Percentiles rank a stretch among this genome's conserved stretches.
phyloP scores from a whole-genome alignment of 129 eudicot species.

The Calendula officinalis region DNA sequence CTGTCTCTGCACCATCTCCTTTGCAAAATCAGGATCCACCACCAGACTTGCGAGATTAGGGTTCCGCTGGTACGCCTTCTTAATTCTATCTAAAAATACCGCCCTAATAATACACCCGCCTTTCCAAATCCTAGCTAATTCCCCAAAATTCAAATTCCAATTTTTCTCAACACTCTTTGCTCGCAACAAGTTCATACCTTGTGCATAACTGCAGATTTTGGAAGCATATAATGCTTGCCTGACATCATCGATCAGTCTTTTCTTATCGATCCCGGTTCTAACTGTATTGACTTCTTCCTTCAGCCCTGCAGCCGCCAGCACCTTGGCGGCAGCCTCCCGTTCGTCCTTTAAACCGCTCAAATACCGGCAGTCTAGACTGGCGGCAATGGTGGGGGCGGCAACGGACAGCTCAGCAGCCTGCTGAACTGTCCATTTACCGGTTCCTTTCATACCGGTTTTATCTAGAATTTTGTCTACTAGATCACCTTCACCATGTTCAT shows the following conservation, averaged over 20 bases:
- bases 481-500: conserved; percentile 58
- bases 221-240: conserved; percentile 92
- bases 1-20: conserved; percentile 94
- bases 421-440: conserved; percentile 98
- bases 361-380: conserved; percentile 74
- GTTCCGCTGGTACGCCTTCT: conserved; percentile 83
- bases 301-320: conserved; percentile 54
- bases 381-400: conserved; percentile 87
- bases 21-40: conserved; percentile 87
- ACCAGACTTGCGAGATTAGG: conserved; percentile 73
- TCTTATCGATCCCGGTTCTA: conserved; percentile 64
- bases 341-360: conserved; percentile 88
- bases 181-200: conserved; percentile 90
- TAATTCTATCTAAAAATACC: conserved; percentile 81
- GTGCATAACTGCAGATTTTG: conserved; percentile 90
- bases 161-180: conserved; percentile 72
- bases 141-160: conserved; percentile 90
- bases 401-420: conserved; percentile 93
- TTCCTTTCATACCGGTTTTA: conserved; percentile 97
- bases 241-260: conserved; percentile 80
- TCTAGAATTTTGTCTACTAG: conserved; percentile 89
- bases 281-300: conserved; percentile 50
- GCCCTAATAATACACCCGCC: conserved; percentile 94
- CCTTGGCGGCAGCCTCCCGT: conserved; percentile 56
- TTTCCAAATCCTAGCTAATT: conserved; percentile 92